These are phyloP conservation scores for Cercospora berteroae DNA, from an alignment of 2,329 filamentous ascomycete species.

Conservation along the genomic window DNA sequence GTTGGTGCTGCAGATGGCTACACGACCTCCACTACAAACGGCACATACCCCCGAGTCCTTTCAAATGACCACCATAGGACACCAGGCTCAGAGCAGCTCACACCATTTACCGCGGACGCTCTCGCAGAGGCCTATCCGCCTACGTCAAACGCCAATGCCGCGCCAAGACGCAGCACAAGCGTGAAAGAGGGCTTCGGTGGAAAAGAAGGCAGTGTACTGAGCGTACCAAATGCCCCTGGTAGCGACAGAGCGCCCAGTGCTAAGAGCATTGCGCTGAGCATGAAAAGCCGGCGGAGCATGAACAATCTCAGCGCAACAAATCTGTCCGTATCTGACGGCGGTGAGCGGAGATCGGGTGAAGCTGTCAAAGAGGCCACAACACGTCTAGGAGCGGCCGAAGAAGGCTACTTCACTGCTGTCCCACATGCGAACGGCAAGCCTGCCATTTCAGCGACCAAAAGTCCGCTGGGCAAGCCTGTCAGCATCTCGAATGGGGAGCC, in stretches of 20 bases:
- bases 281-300: conserved; percentile 32
- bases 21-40: conserved; percentile 33
- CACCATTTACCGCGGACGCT: conserved; percentile 26
- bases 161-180: conserved; percentile 36
- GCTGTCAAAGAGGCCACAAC: conserved; percentile 30
- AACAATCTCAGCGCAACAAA: conserved; percentile 23
- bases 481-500: conserved; percentile 22
- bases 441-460: conserved; percentile 35
- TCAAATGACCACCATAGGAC: conserved; percentile 14
- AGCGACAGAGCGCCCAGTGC: conserved; percentile 32
- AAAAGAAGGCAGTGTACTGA: conserved; percentile 33
- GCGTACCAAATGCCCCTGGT: conserved; percentile 27
- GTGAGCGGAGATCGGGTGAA: conserved; percentile 35
- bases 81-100: conserved; percentile 9
- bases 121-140: conserved; percentile 32
- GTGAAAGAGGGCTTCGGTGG: conserved; percentile 40
- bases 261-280: conserved; percentile 40
- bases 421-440: conserved; percentile 37
- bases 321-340: conserved; percentile 25
- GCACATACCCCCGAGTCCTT: conserved; percentile 14
- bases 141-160: conserved; percentile 37
- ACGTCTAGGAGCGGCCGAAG: conserved; percentile 39
- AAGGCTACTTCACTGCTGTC: conserved; percentile 48
- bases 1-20: conserved; percentile 32
- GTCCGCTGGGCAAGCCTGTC: conserved; percentile 27